Evolutionary conservation across 2,329 filamentous ascomycete species (phyloP), one percentile per base, ranked within the genome.

Genomic region (Nemania sp.): DNA sequence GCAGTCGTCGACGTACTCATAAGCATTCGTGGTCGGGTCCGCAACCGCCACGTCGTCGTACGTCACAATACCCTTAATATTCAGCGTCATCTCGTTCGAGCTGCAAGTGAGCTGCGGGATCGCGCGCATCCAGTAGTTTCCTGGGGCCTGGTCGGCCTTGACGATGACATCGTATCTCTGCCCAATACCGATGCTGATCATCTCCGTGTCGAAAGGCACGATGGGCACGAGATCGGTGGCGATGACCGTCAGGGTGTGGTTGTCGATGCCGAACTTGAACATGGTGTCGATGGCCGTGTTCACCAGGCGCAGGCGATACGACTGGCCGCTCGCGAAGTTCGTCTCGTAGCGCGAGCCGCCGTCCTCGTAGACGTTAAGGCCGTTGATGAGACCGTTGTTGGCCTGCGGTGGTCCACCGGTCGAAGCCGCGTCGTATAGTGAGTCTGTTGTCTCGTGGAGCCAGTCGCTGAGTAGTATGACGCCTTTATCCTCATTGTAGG

Each of bases 401-500:
- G 78, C 61, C 0, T 57, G 61, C 0, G 73, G 73, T 6, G 74
- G 70, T 5, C 62, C 68, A 30, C 46, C 49, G 14, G 52, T 62
- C 43, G 66, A 64, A 28, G 65, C 66, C 6, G 40, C 8, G 9
- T 42, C 43, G 43, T 70, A 72, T 2, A 77, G 62, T 40, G 68
- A 56, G 44, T 76, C 74, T 2, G 72, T 70, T 1, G 72, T 75
- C 15, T 63, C 57, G 55, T 82, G 78, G 59, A 77, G 77, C 80
- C 82, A 86, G 63, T 87, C 84, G 20, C 75, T 79, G 6, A 87
- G 66, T 19, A 83, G 75, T 1, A 87, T 62, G 19, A 77, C 66
- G 4, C 85, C 85, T 0, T 86, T 72, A 61, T 89, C 86, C 43
- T 80, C 75, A 56, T 89, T 83, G 58, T 86, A 86, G 55, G 81